These are phyloP conservation scores for Chlamydomonas incerta DNA, from an alignment of 139 green algal genomes.

Conservation along the genomic window DNA sequence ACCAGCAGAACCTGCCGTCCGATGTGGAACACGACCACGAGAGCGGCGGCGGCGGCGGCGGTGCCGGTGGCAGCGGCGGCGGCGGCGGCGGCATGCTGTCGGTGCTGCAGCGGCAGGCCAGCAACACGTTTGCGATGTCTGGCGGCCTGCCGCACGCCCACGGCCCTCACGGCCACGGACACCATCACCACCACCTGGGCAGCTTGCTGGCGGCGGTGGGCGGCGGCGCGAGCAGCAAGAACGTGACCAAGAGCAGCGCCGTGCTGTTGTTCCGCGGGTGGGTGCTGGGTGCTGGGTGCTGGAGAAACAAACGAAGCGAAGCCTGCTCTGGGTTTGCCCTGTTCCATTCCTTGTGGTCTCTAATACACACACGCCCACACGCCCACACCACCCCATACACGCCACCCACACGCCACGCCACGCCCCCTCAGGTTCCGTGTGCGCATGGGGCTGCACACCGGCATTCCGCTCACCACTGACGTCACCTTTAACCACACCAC, in stretches of 20 bases:
- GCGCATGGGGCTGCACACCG: conserved; percentile 34
- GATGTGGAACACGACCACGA: too few species aligned
- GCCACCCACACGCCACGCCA: not conserved
- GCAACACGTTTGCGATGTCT: too few species aligned
- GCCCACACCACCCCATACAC: not conserved
- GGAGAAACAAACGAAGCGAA: too few species aligned
- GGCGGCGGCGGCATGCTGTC: too few species aligned
- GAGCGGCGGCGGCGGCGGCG: too few species aligned
- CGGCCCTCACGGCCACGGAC: not conserved
- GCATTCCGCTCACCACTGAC: conserved; percentile 33
- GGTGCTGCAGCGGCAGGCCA: too few species aligned
- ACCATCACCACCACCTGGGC: not conserved
- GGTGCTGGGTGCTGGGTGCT: not conserved
- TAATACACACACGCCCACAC: too few species aligned
- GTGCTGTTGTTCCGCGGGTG: conserved; percentile 36
- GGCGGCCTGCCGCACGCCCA: too few species aligned
- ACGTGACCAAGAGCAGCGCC: not conserved
- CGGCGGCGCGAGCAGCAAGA: not conserved
- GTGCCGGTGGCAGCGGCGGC: too few species aligned
- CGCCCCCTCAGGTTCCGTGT: conserved; percentile 5
- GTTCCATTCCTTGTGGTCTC: too few species aligned
- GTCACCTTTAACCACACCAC: conserved; percentile 45
- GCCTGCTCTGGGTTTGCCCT: too few species aligned
- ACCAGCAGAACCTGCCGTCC: not conserved
- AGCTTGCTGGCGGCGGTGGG: not conserved